Evolutionary conservation across 192 early-diverging fungal species (phyloP), one percentile per base, ranked within the genome.

Genomic region (Nowakowskiella sp.): DNA sequence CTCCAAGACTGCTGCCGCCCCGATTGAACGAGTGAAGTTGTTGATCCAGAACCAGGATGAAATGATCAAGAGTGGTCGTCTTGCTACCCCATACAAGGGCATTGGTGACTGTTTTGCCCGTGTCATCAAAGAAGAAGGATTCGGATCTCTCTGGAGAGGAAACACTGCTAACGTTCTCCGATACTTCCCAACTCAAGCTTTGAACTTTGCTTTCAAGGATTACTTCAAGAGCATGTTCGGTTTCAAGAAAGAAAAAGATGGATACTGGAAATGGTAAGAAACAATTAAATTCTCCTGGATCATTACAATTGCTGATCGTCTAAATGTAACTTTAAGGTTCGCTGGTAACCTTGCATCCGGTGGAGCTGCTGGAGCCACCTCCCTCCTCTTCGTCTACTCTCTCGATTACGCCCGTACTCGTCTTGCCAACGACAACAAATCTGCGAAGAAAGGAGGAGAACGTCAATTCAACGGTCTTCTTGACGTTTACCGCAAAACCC

Each of bases 401-500:
- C 81, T 96, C 32, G 94, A 97, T 74, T 94, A 89, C 75, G 91
- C 91, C 42, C 87, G 92, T 85, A 97, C 94, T 55, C 92, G 94
- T 82, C 89, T 95, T 66, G 87, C 91, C 45, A 88, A 85, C 73
- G 88, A 91, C 58, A 51, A 44, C 55, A 75, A 75, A 55, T 68
- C 81, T 39, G 72, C 82, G 64, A 81, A 79, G 60, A 73, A 72
- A 49, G 85, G 85, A 54, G 85, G 85, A 58, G 73, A 87, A 47
- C 87, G 90, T 65, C 90, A 92, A 75, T 97, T 89, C 85, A 87
- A 70, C 51, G 91, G 91, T 67, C 77, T 95, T 43, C 67, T 76
- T 56, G 78, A 88, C 68, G 77, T 85, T 57, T 78, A 88, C 64
- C 72, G 77, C 61, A 91, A 94, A 80, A 89, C 87, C 42, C 42